Evolutionary conservation across 2,329 filamentous ascomycete species (phyloP).

Genomic region (Epicoccum sorghinum): DNA sequence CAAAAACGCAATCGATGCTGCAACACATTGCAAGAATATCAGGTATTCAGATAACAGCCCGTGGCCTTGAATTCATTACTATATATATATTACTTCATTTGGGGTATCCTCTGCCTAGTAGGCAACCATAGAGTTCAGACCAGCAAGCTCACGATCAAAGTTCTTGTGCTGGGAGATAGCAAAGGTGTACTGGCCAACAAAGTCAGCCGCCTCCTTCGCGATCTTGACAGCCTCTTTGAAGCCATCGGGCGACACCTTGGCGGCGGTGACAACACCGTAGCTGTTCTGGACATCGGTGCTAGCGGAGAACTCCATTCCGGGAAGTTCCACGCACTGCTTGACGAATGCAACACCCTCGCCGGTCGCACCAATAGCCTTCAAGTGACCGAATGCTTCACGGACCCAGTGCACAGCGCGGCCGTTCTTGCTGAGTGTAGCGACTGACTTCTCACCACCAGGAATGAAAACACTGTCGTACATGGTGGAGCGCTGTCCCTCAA

Average conservation of each 20-base stretch:
- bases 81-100: not conserved
- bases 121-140: slow-evolving; percentile 69
- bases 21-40: no score
- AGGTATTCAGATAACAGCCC: no score
- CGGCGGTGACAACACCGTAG: slow-evolving; percentile 78
- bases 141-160: slow-evolving; percentile 75
- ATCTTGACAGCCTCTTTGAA: slow-evolving; percentile 68
- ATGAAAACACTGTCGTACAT: slow-evolving; percentile 83
- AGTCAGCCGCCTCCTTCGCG: slow-evolving; percentile 69
- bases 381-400: slow-evolving; percentile 79
- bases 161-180: slow-evolving; percentile 75
- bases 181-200: slow-evolving; percentile 73
- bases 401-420: slow-evolving; percentile 79
- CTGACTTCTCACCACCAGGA: slow-evolving; percentile 70
- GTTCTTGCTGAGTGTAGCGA: slow-evolving; percentile 68
- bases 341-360: slow-evolving; percentile 74
- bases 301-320: slow-evolving; percentile 56
- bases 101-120: slow-evolving; percentile 58
- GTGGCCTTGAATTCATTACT: not conserved
- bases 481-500: slow-evolving; percentile 78
- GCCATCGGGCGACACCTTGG: slow-evolving; percentile 58
- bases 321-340: slow-evolving; percentile 52
- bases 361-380: slow-evolving; percentile 78
- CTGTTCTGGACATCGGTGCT: slow-evolving; percentile 65
- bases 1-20: no score